These are phyloP conservation scores for Trichosporon sp. DNA, from an alignment of 1,284 basidiomycete species.

Conservation along the genomic window DNA sequence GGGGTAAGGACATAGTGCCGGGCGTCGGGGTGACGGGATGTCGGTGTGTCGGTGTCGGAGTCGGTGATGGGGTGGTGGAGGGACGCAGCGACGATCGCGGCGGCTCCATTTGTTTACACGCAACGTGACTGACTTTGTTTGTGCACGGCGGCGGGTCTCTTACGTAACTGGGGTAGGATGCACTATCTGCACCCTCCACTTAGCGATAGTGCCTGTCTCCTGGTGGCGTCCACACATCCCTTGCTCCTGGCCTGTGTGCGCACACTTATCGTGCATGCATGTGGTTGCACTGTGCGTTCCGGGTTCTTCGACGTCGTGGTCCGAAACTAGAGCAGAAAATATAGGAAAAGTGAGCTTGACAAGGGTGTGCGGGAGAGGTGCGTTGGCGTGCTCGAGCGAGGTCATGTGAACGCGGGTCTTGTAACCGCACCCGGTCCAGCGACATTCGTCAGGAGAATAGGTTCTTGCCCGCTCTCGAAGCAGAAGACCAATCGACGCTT, in stretches of 20 bases:
- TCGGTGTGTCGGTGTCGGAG: too few relatives aligned
- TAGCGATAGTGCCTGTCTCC: not conserved
- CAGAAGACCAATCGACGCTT: too few relatives aligned
- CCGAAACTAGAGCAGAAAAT: too few relatives aligned
- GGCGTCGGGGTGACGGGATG: not conserved
- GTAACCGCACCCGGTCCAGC: too few relatives aligned
- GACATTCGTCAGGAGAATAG: too few relatives aligned
- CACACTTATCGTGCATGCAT: not conserved
- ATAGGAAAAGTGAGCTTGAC: too few relatives aligned
- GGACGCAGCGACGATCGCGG: not conserved
- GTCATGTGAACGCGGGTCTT: too few relatives aligned
- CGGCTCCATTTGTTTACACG: conserved; percentile 1
- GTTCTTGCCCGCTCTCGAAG: too few relatives aligned
- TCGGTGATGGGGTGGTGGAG: not conserved
- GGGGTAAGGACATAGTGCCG: conserved; percentile 20
- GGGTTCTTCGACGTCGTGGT: too few relatives aligned
- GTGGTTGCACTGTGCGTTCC: too few relatives aligned
- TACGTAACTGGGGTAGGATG: not conserved
- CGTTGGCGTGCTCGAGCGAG: too few relatives aligned
- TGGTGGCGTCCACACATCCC: not conserved
- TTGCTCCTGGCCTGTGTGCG: not conserved
- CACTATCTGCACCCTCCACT: not conserved
- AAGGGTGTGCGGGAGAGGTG: too few relatives aligned
- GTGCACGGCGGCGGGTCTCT: not conserved
- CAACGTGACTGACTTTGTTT: conserved; percentile 12